Base-by-base conservation (phyloP, 352 stramenopile genomes). In the Lagenidium giganteum region DNA sequence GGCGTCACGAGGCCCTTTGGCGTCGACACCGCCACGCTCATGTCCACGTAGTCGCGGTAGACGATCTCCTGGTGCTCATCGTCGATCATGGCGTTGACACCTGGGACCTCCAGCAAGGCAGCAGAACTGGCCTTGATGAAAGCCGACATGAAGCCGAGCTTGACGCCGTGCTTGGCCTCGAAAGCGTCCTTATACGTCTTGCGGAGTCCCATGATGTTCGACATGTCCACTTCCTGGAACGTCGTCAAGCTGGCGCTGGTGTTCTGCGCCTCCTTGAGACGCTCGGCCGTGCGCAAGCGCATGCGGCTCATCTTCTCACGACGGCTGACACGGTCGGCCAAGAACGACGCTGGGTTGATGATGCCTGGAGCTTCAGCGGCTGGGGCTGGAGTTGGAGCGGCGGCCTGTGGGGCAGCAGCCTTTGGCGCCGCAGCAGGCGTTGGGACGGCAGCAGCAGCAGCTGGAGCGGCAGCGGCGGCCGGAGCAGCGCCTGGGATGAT, bases 171-270 rank as follows among this genome's bases (percentile, higher is more conserved):
- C 60, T 97, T 98, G 50, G 96, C 87, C 64, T 97, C 80, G 57
- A 99, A 99, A 34, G 88, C 91, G 34, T 97, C 91, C 75, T 98
- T 97, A 80, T 97, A 95, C 55, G 87, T 86, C 54, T 93, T 95
- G 33, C 91, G 81, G 50, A 98, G 53, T 47, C 87, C 78, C 80
- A 98, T 98, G 22, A 99, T 79, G 42, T 95, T 96, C 17, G 85
- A 88, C 96, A 99, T 99, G 67, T 99, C 96, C 14, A 97, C 73
- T 56, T 99, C 96, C 70, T 99, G 96, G 82, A 99, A 99, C 44
- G 96, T 99, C 26, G 96, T 99, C 6, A 99, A 74, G 67, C 97
- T 98, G 26, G 96, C 96, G 14, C 91, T 88, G 21, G 91, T 98
- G 74, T 99, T 99, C 77, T 99, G 96, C 39, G 95, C 96, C 56